Evolutionary conservation across 768 basidiomycete species (phyloP).

Genomic region (Suillus hirtellus): DNA sequence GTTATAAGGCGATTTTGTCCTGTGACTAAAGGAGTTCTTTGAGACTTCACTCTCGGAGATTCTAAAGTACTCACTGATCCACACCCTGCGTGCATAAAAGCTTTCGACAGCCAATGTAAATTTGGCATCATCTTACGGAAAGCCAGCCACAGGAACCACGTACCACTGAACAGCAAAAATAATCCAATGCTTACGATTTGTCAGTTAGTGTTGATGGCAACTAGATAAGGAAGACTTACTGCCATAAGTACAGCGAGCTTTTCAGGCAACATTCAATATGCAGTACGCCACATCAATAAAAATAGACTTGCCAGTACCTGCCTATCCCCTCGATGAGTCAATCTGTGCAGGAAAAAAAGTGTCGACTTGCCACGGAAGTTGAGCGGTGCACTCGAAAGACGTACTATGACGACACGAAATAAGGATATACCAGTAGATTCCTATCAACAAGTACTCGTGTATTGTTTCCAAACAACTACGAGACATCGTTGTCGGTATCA

Average conservation of each 20-base stretch:
- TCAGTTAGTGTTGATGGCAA: background rate
- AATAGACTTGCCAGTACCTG: background rate
- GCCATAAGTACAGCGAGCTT: background rate
- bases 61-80: slow-evolving; percentile 22
- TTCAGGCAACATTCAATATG: background rate
- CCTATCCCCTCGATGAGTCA: background rate
- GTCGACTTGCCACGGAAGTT: background rate
- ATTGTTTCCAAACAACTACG: background rate
- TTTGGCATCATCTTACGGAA: background rate
- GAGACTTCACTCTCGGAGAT: background rate
- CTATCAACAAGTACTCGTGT: background rate
- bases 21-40: slow-evolving; percentile 17
- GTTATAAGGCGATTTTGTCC: slow-evolving; percentile 18
- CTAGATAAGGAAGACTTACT: background rate
- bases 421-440: background rate
- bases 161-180: slow-evolving; percentile 26
- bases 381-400: background rate
- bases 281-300: background rate
- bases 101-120: slow-evolving; percentile 10
- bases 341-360: background rate
- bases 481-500: background rate
- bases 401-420: background rate
- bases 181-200: slow-evolving; percentile 15
- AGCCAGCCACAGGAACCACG: background rate
- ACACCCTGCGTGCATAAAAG: slow-evolving; percentile 26